phyloP scores from a whole-genome alignment of 192 early-diverging fungal species.

The Gorgonomyces haynaldii region DNA sequence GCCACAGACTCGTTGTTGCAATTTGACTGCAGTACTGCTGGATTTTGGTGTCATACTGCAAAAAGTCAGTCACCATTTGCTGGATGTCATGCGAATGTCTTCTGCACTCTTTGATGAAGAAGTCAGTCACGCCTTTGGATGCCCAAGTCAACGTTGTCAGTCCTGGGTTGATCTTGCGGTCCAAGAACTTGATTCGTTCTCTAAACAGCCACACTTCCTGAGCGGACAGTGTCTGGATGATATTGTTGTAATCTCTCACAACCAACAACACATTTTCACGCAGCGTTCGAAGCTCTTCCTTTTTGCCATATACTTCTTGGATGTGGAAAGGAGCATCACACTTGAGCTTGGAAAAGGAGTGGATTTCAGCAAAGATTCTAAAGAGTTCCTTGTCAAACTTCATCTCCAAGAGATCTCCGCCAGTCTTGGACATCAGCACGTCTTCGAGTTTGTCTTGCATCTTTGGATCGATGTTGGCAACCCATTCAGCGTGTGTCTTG shows the following conservation, averaged over 20 bases:
- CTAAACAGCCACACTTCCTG: constrained; percentile 43
- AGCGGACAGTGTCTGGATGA: constrained; percentile 40
- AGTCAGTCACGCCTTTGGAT: constrained; percentile 50
- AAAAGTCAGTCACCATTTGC: constrained; percentile 44
- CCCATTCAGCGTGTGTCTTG: constrained; percentile 47
- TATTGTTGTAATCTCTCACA: constrained; percentile 53
- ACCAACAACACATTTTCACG: constrained; percentile 52
- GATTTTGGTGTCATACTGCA: constrained; percentile 32
- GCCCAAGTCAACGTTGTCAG: constrained; percentile 45
- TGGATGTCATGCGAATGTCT: constrained; percentile 46
- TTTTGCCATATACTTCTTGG: constrained; percentile 48
- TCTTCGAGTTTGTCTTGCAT: constrained; percentile 32
- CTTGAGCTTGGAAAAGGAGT: constrained; percentile 51
- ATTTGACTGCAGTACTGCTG: constrained; percentile 35
- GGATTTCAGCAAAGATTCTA: constrained; percentile 43
- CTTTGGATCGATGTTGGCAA: constrained; percentile 19
- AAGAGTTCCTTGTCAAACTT: constrained; percentile 48
- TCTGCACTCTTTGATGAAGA: constrained; percentile 54
- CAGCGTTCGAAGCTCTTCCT: constrained; percentile 44
- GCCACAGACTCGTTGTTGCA: constrained; percentile 44
- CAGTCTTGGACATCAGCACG: constrained; percentile 30
- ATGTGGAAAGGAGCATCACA: constrained; percentile 48
- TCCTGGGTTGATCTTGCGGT: constrained; percentile 56
- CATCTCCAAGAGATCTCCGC: constrained; percentile 36
- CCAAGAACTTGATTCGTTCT: constrained; percentile 50